A percentile compares a stretch with the other conserved stretches of the same genome.
Evolutionary conservation across 2,329 filamentous ascomycete species (phyloP).

Genomic region (Aureobasidium subglaciale): DNA sequence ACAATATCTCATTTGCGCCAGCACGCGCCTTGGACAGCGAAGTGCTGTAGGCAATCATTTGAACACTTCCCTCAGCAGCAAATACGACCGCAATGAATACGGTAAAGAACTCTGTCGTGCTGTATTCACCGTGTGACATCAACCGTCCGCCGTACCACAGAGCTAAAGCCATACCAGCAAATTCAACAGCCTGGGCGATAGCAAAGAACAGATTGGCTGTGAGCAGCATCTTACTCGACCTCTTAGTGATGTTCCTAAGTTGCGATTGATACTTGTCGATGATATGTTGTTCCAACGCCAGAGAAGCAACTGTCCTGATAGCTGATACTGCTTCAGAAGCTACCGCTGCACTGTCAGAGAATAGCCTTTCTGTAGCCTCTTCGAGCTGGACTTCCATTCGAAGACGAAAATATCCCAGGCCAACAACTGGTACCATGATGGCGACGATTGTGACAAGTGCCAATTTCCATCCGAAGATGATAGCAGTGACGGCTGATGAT

Average conservation of each 20-base stretch:
- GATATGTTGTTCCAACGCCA: constrained; percentile 59
- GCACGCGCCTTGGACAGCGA: not conserved
- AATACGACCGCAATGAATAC: constrained; percentile 61
- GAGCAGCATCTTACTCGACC: constrained; percentile 52
- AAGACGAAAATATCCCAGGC: constrained; percentile 29
- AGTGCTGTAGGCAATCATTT: not conserved
- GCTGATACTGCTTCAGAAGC: constrained; percentile 30
- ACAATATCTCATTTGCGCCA: constrained; percentile 40
- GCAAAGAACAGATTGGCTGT: constrained; percentile 56
- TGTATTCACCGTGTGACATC: constrained; percentile 29
- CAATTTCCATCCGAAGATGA: constrained; percentile 32
- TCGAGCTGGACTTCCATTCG: constrained; percentile 29
- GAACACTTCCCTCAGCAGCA: constrained; percentile 47
- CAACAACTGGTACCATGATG: constrained; percentile 28
- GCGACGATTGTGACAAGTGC: constrained; percentile 29
- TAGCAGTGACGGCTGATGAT: constrained; percentile 25
- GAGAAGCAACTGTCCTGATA: constrained; percentile 44
- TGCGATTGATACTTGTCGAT: constrained; percentile 47
- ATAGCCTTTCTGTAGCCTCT: constrained; percentile 23
- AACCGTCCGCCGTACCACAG: constrained; percentile 32
- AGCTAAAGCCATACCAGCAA: constrained; percentile 39
- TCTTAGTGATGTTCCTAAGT: constrained; percentile 47
- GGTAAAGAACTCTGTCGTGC: constrained; percentile 45
- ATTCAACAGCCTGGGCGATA: constrained; percentile 54
- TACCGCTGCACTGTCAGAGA: constrained; percentile 28